phyloP scores from a whole-genome alignment of 495 filamentous ascomycete genomes.

The Penicillium psychrofluorescens region DNA sequence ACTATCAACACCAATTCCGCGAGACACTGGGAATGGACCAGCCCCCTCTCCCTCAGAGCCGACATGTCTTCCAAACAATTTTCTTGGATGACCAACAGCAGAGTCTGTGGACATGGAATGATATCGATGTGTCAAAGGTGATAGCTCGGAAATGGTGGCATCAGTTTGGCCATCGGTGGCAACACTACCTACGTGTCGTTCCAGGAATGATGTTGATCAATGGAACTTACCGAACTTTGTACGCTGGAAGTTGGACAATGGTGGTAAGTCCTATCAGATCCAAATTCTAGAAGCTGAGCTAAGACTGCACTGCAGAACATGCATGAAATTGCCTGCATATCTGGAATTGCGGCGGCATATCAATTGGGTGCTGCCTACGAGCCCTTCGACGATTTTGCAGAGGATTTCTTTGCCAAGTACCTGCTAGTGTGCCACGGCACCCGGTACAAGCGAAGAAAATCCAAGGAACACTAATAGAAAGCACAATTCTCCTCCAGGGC shows the following conservation, averaged over 20 bases:
- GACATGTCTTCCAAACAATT: constrained; percentile 78
- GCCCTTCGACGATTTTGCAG: constrained; percentile 55
- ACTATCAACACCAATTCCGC: constrained; percentile 79
- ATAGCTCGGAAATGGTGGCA: constrained; percentile 80
- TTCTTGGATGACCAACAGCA: constrained; percentile 64
- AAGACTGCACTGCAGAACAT: constrained; percentile 46
- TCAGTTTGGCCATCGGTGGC: constrained; percentile 74
- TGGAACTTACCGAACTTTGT: constrained; percentile 58
- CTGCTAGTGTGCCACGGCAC: constrained; percentile 45
- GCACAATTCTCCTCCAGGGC: background rate
- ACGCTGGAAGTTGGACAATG: constrained; percentile 71
- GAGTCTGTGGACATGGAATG: constrained; percentile 62
- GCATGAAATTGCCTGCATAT: constrained; percentile 73
- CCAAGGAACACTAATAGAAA: background rate
- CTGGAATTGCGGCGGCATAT: constrained; percentile 71
- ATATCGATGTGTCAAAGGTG: constrained; percentile 62
- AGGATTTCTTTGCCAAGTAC: constrained; percentile 51
- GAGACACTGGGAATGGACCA: constrained; percentile 32
- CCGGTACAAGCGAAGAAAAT: constrained; percentile 25
- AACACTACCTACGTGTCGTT: constrained; percentile 71
- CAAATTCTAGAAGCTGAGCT: background rate
- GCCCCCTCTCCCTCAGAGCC: constrained; percentile 36
- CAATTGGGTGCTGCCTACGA: constrained; percentile 71
- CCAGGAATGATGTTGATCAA: constrained; percentile 80
- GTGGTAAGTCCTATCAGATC: constrained; percentile 40